These are phyloP conservation scores for Ogataea wickerhamii DNA, from an alignment of 805 yeast genomes.

Conservation along the genomic window DNA sequence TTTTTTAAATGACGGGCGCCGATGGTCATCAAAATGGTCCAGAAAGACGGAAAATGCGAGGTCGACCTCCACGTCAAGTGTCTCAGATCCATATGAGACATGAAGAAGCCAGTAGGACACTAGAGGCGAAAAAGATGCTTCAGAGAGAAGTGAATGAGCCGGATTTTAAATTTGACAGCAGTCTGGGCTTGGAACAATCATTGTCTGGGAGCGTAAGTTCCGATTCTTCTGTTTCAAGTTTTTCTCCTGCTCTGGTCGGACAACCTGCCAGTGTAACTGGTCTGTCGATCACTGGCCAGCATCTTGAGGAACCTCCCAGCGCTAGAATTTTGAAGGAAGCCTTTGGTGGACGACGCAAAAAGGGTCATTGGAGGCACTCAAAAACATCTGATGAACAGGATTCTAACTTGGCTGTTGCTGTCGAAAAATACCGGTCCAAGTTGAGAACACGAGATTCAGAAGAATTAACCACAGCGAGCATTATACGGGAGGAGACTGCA, in stretches of 20 bases:
- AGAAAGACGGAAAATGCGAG: conserved; percentile 1
- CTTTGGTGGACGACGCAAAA: conserved; percentile 42
- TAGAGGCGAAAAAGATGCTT: conserved; percentile 7
- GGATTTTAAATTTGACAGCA: background rate
- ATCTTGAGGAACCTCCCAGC: conserved; percentile 68
- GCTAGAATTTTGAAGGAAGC: conserved; percentile 54
- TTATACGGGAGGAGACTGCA: conserved; percentile 16
- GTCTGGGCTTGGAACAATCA: background rate
- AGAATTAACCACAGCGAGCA: conserved; percentile 31
- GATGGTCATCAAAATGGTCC: background rate
- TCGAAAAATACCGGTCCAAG: conserved; percentile 16
- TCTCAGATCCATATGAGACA: background rate
- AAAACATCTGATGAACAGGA: conserved; percentile 10
- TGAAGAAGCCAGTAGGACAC: background rate
- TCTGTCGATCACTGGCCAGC: conserved; percentile 65
- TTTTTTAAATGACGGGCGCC: background rate
- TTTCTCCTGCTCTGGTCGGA: conserved; percentile 31
- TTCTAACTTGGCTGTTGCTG: conserved; percentile 7
- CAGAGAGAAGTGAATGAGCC: conserved; percentile 14
- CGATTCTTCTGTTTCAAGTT: background rate
- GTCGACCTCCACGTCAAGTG: conserved; percentile 1
- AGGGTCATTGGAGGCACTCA: conserved; percentile 24
- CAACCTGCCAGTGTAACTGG: conserved; percentile 62
- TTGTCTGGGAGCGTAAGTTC: background rate
- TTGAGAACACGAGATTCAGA: conserved; percentile 36